Conservation (phyloP, 306 rosid species). For the Sesbania bispinosa region DNA sequence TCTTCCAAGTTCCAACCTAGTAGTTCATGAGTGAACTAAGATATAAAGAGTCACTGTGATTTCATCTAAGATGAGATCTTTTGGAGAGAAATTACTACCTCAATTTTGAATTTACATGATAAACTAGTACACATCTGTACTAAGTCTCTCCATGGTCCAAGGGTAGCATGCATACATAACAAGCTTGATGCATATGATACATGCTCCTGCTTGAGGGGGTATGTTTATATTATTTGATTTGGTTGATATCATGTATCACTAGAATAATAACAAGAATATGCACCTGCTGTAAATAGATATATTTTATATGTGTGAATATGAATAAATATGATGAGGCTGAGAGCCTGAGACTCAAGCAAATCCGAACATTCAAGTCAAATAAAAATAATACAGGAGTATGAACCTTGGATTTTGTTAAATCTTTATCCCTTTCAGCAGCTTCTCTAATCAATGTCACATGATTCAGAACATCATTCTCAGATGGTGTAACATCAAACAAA, state of each 20-base stretch:
- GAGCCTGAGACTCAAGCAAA: background rate
- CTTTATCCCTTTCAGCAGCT: slow-evolving; percentile 41
- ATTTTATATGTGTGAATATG: background rate
- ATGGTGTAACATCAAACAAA: slow-evolving; percentile 39
- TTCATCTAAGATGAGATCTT: too few species aligned
- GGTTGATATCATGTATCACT: background rate
- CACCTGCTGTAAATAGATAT: background rate
- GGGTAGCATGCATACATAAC: background rate
- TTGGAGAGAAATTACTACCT: too few species aligned
- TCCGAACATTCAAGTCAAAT: background rate
- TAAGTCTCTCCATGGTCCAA: background rate
- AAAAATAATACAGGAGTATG: background rate
- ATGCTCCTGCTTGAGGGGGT: background rate
- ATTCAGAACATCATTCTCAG: slow-evolving; percentile 37
- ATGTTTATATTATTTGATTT: background rate
- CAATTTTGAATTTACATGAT: too few species aligned
- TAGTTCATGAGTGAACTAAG: too few species aligned
- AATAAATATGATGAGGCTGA: background rate
- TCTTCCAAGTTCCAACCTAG: too few species aligned
- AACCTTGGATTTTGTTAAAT: slow-evolving; percentile 51
- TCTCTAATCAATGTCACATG: slow-evolving; percentile 43
- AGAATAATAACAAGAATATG: background rate
- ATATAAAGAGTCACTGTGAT: too few species aligned
- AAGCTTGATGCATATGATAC: background rate
- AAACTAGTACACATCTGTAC: background rate